Base-by-base conservation (phyloP, 2,329 filamentous ascomycete species). In the Fusarium metavorans region DNA sequence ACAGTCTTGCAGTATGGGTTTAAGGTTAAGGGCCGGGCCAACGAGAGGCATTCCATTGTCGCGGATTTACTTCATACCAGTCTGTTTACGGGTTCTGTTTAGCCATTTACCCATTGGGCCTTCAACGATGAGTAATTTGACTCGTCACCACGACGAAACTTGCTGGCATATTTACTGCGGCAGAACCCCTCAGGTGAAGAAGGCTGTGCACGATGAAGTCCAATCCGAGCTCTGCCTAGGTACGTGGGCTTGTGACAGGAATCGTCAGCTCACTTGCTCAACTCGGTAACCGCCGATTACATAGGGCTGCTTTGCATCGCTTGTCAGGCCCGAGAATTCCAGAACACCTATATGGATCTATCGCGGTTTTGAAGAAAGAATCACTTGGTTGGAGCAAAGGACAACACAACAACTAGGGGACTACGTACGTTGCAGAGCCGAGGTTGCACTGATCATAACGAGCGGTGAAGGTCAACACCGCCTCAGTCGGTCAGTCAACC, bases 401-500 rank as follows among this genome's bases (percentile, higher is more conserved):
- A 18, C 45, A 39, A 23, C 34, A 18, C 23, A 39, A 11, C 23
- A 7, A 25, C n/a, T 13, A 13, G 20, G 32, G 23, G 23, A 39
- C 54, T 23, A 39, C 9, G 20, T 39, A 27, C 3, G 16, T 39
- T 58, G 54, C 32, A 37, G 54, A 25, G 34, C 54, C 20, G 54
- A 39, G 54, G 20, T 35, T 18, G 16, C 20, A 35, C 54, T 35
- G 18, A 6, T 20, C 7, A 8, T 25, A 20, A 30, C 48, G 7
- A 37, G 63, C 32, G 30, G 39, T 30, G 54, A 65, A 65, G 37
- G 5, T 16, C 39, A n/a, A 14, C 35, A 18, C 30, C 41, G 59
- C 27, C 34, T 9, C 54, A 45, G 52, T 67, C 48, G 54, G 59
- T 50, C n/a, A 45, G 37, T n/a, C n/a, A 59, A 43, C 57, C 37